phyloP scores from a whole-genome alignment of 352 stramenopile genomes.

The Phytopythium helicoides region DNA sequence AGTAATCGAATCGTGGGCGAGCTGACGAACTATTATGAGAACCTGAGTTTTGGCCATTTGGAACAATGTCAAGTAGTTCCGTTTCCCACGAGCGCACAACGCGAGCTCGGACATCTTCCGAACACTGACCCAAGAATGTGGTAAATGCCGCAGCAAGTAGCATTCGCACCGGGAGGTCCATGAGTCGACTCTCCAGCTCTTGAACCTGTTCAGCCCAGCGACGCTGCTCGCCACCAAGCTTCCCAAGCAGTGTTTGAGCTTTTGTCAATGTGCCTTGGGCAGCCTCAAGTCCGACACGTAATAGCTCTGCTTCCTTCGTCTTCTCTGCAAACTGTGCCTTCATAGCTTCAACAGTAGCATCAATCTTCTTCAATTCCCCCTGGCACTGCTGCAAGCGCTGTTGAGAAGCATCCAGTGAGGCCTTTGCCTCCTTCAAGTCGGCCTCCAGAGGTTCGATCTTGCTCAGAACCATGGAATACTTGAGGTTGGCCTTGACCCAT shows the following conservation, averaged over 20 bases:
- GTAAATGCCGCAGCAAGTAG: slow-evolving; percentile 91
- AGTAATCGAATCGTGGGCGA: slow-evolving; percentile 69
- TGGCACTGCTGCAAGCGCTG: slow-evolving; percentile 89
- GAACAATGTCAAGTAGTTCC: slow-evolving; percentile 43
- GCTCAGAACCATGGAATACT: slow-evolving; percentile 95
- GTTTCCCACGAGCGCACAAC: slow-evolving; percentile 83
- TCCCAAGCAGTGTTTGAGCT: slow-evolving; percentile 86
- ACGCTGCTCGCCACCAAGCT: slow-evolving; percentile 90
- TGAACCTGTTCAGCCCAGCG: slow-evolving; percentile 91
- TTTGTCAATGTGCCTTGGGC: slow-evolving; percentile 92
- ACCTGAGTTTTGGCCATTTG: slow-evolving; percentile 6
- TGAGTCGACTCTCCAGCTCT: slow-evolving; percentile 73
- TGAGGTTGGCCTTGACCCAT: slow-evolving; percentile 96
- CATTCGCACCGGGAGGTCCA: slow-evolving; percentile 88
- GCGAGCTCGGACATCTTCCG: slow-evolving; percentile 78
- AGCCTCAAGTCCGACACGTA: slow-evolving; percentile 83
- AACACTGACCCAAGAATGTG: slow-evolving; percentile 91
- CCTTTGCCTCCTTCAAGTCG: slow-evolving; percentile 88
- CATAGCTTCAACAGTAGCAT: slow-evolving; percentile 85
- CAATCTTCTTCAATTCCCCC: slow-evolving; percentile 90
- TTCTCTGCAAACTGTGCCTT: slow-evolving; percentile 92
- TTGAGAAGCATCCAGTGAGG: slow-evolving; percentile 83
- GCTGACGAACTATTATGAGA: slow-evolving; percentile 8
- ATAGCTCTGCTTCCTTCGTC: slow-evolving; percentile 91
- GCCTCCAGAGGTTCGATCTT: slow-evolving; percentile 94